phyloP scores from a whole-genome alignment of 1,284 basidiomycete species.

The Fomitopsis betulina region DNA sequence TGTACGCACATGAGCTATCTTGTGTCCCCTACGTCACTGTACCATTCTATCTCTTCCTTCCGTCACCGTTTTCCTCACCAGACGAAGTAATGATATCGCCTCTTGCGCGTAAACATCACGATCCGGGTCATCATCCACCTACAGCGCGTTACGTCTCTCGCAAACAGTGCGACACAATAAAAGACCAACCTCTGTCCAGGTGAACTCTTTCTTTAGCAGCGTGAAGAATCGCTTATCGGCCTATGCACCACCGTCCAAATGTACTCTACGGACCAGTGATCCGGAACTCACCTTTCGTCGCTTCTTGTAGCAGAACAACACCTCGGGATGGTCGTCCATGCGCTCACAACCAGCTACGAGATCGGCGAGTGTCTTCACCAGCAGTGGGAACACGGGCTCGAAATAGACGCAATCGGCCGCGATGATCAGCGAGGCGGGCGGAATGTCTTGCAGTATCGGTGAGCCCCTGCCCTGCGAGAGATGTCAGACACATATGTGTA shows the following conservation, averaged over 20 bases:
- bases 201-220: constrained; percentile 78
- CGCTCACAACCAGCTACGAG: too few relatives aligned
- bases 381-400: constrained; percentile 84
- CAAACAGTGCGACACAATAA: background rate
- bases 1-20: too few relatives aligned
- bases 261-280: background rate
- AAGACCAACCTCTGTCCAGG: constrained; percentile 60
- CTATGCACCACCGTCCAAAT: constrained; percentile 32
- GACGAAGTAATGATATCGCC: constrained; percentile 34
- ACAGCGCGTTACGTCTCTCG: background rate
- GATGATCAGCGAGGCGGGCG: constrained; percentile 64
- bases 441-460: constrained; percentile 39
- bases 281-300: constrained; percentile 67
- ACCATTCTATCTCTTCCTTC: too few relatives aligned
- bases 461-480: constrained; percentile 44
- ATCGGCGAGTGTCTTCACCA: too few relatives aligned
- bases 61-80: constrained; percentile 18
- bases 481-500: constrained; percentile 8
- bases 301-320: constrained; percentile 95
- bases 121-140: constrained; percentile 38
- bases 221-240: constrained; percentile 90
- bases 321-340: constrained; percentile 6
- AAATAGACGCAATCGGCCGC: constrained; percentile 96
- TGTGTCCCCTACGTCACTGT: too few relatives aligned
- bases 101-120: constrained; percentile 34